Percentiles rank a stretch among this genome's conserved stretches.
Evolutionary conservation across 768 basidiomycete genomes (phyloP).

Genomic region (Phylloporus sp.): DNA sequence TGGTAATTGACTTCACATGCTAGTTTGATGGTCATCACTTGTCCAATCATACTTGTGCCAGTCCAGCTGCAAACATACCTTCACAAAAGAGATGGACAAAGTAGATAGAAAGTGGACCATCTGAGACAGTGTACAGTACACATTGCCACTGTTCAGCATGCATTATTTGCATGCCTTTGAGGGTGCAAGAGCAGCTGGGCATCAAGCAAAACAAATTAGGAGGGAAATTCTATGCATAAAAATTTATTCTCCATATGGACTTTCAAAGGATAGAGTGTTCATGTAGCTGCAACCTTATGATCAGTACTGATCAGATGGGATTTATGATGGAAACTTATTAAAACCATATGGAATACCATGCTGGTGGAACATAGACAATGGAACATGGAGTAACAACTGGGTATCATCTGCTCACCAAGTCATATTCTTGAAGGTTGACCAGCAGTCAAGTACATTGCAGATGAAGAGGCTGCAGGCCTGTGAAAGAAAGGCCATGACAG

Average conservation of each 20-base stretch:
- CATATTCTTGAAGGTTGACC: background rate
- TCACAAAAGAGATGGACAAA: background rate
- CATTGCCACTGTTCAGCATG: background rate
- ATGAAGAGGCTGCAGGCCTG: background rate
- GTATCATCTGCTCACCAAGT: background rate
- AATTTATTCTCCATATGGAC: too few species aligned
- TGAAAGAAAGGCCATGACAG: background rate
- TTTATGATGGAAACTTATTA: background rate
- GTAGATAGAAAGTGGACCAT: background rate
- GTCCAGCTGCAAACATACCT: background rate
- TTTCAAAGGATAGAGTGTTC: background rate
- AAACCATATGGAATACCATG: background rate
- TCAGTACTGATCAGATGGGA: background rate
- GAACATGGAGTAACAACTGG: background rate
- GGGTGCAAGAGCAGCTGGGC: background rate
- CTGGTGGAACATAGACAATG: background rate
- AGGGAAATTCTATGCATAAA: too few species aligned
- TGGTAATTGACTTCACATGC: conserved; percentile 1
- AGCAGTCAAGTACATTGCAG: background rate
- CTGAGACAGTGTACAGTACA: background rate
- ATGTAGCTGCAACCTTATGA: background rate
- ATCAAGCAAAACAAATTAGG: background rate
- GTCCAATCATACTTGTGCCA: too few species aligned
- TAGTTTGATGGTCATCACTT: too few species aligned
- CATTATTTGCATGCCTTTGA: conserved; percentile 6